Evolutionary conservation across 768 basidiomycete genomes (phyloP).

Genomic region (Boletus rufocinnamomeus): DNA sequence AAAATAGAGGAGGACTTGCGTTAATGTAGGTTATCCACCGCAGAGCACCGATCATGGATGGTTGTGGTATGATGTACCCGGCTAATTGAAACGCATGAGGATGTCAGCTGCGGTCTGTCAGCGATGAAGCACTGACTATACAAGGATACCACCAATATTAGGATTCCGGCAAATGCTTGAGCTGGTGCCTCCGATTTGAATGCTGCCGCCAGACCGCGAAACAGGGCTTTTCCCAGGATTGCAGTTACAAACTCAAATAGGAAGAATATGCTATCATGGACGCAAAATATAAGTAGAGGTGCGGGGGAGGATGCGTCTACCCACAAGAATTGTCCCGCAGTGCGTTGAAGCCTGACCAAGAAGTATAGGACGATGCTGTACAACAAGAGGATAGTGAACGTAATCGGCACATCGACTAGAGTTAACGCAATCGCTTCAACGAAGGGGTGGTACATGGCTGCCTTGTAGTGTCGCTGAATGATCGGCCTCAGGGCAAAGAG

Average conservation of each 20-base stretch:
- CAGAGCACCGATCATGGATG: conserved; percentile 67
- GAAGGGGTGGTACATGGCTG: conserved; percentile 55
- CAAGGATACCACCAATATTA: conserved; percentile 57
- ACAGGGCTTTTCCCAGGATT: conserved; percentile 73
- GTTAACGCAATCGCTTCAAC: conserved; percentile 48
- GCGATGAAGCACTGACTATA: conserved; percentile 27
- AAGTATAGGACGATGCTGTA: conserved; percentile 57
- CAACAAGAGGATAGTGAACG: conserved; percentile 36
- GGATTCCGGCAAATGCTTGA: conserved; percentile 56
- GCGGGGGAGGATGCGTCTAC: conserved; percentile 24
- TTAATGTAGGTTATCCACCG: conserved; percentile 69
- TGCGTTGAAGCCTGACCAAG: conserved; percentile 55
- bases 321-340: conserved; percentile 66
- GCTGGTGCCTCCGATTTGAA: conserved; percentile 62
- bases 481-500: conserved; percentile 49
- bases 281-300: conserved; percentile 14
- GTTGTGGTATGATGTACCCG: conserved; percentile 60
- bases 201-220: conserved; percentile 64
- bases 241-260: conserved; percentile 59
- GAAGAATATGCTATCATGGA: conserved; percentile 49
- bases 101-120: not conserved
- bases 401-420: conserved; percentile 48
- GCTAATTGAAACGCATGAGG: conserved; percentile 20
- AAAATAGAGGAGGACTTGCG: conserved; percentile 42
- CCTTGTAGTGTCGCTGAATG: conserved; percentile 42